These are phyloP conservation scores for Pyrus bretschneideri DNA, from an alignment of 306 rosid genomes.

Conservation along the genomic window DNA sequence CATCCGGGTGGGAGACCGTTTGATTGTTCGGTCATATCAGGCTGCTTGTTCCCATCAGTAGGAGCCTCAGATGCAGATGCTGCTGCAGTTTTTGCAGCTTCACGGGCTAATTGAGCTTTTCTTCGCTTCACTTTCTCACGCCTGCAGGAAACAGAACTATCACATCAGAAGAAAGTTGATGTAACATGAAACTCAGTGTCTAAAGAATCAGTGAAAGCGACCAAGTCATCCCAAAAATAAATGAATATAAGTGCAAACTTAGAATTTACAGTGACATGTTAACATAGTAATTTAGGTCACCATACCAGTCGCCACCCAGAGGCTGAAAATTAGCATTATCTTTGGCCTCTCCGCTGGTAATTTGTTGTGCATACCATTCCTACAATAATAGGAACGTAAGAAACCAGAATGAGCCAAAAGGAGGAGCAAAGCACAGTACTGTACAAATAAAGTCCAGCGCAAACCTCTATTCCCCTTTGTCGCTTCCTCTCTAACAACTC, in stretches of 20 bases:
- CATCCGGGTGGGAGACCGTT: conserved; percentile 77
- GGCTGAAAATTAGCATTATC: conserved; percentile 97
- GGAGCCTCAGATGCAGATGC: conserved; percentile 18
- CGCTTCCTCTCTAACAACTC: conserved; percentile 83
- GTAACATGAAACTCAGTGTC: neutral
- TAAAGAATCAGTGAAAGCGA: neutral
- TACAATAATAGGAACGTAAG: conserved; percentile 28
- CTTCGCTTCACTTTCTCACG: conserved; percentile 82
- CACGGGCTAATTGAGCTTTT: conserved; percentile 56
- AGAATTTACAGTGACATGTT: neutral
- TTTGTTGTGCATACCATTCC: conserved; percentile 93
- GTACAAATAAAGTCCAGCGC: conserved; percentile 1
- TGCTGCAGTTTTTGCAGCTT: conserved; percentile 21
- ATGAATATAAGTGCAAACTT: too few relatives aligned
- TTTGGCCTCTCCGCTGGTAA: conserved; percentile 89
- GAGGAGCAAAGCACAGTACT: neutral
- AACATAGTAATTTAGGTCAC: neutral
- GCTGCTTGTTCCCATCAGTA: conserved; percentile 43
- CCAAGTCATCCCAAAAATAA: neutral
- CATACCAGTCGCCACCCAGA: conserved; percentile 92
- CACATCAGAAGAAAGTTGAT: neutral
- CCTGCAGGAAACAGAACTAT: conserved; percentile 34
- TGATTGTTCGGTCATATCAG: conserved; percentile 44
- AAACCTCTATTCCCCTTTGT: conserved; percentile 87
- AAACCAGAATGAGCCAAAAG: conserved; percentile 9